These are phyloP conservation scores for Hymenochaete sp. DNA, from an alignment of 1,284 basidiomycete genomes.

Conservation along the genomic window DNA sequence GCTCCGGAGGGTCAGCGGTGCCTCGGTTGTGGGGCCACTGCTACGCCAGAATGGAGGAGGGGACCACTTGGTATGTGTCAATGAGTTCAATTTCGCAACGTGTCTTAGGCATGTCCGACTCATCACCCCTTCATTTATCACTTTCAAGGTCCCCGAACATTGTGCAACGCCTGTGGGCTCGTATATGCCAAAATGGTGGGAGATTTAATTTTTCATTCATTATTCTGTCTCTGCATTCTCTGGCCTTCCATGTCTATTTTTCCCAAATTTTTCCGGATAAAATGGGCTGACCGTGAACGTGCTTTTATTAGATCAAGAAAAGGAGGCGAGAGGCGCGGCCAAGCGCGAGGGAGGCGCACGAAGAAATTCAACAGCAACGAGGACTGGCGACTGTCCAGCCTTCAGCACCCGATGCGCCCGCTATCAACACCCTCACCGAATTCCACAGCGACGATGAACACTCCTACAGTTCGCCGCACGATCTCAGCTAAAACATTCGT, in stretches of 20 bases:
- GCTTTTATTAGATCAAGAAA: conserved; percentile 28
- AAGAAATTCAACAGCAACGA: conserved; percentile 1
- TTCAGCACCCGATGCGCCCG: conserved; percentile 23
- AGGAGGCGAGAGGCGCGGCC: conserved; percentile 27
- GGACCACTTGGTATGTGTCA: conserved; percentile 60
- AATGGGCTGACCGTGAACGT: no score
- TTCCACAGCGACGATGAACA: conserved; percentile 29
- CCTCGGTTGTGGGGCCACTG: conserved; percentile 70
- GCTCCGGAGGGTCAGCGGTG: conserved; percentile 58
- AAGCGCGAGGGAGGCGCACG: conserved; percentile 5
- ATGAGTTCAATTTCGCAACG: conserved; percentile 12
- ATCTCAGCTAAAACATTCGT: conserved; percentile 25
- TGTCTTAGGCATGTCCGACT: conserved; percentile 17
- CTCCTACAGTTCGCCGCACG: conserved; percentile 31
- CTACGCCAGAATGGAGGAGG: conserved; percentile 75
- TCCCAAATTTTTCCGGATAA: no score
- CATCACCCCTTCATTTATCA: conserved; percentile 4
- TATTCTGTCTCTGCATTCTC: background rate
- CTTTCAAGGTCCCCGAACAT: conserved; percentile 51
- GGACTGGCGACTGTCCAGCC: background rate
- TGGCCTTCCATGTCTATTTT: conserved; percentile 14
- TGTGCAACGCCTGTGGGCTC: conserved; percentile 71
- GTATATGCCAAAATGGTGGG: conserved; percentile 73
- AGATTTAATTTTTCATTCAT: conserved; percentile 23
- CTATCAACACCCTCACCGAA: conserved; percentile 24